Evolutionary conservation across 495 filamentous ascomycete genomes (phyloP), one percentile per base, ranked within the genome.

Genomic region (Lentithecium fluviatile): DNA sequence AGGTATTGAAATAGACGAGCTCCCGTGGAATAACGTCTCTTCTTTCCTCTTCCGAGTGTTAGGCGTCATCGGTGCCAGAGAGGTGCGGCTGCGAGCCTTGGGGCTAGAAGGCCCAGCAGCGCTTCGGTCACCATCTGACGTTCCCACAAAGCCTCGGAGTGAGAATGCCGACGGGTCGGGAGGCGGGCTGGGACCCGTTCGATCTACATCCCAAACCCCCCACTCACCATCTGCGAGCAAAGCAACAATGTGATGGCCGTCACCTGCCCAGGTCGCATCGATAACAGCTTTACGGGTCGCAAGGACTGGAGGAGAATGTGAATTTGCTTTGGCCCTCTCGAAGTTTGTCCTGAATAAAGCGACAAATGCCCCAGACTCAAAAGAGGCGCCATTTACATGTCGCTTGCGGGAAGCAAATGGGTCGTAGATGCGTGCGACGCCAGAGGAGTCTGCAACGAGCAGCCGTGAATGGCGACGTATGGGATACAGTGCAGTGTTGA

Each of bases 181-280:
- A 80, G 80, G 15, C 86, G 69, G 75, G 69, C 70, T 77, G 3
- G 77, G 86, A 59, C 83, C 82, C 38, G 83, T 79, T 1, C 86
- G 85, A 67, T 90, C 85, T 29, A 92, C 77, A 74, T 95, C 90
- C 91, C 93, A 97, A 25, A 97, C 83, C 3, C 90, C 92, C 92
- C 92, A 97, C 75, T 95, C 87, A 0, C 91, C 93, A 71, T 96
- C 90, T 5, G 81, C 82, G 12, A 93, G 79, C 7, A 97, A 78
- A 4, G 84, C 82, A 62, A 96, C 76, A 37, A 96, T 79, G 12
- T 87, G 87, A 42, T 81, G 84, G 37, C 91, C 92, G 43, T 85
- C 83, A n/a, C 86, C 77, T 7, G 90, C 83, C 93, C 93, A 97
- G 54, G 88, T 78, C 0, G 90, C 88, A 58, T 86, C 86, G n/a